Conservation (phyloP, 129 eudicot genomes). For the Apium graveolens region DNA sequence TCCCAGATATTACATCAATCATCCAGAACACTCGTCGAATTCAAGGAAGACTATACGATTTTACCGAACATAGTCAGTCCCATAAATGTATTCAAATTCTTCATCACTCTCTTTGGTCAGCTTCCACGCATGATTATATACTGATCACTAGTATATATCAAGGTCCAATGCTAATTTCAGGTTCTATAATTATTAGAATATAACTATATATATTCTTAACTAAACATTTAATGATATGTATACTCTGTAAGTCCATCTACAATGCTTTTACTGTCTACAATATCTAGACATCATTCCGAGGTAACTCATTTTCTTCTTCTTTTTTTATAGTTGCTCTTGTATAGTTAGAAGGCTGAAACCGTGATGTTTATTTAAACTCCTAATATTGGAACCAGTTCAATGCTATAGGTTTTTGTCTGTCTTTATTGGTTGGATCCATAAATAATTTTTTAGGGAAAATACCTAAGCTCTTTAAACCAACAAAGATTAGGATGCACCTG, state of each 20-base stretch:
- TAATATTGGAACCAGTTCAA: neutral
- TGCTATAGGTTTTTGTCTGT: neutral
- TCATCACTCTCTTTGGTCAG: neutral
- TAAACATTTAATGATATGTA: neutral
- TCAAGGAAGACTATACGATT: neutral
- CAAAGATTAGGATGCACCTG: neutral
- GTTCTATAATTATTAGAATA: too few relatives aligned
- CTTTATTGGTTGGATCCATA: neutral
- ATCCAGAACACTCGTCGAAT: neutral
- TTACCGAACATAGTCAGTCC: neutral
- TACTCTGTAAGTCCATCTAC: neutral
- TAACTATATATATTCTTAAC: neutral
- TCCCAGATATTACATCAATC: too few relatives aligned
- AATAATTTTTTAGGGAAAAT: neutral
- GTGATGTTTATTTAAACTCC: neutral
- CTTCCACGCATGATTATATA: neutral
- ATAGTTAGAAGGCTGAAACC: neutral
- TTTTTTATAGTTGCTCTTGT: neutral
- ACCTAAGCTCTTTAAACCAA: neutral
- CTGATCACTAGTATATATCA: neutral
- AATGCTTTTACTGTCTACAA: neutral
- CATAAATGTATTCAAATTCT: neutral
- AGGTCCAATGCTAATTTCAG: too few relatives aligned
- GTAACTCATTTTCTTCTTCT: neutral
- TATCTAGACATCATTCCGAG: neutral